Conservation (phyloP, 352 stramenopile genomes). For the Phytophthora kernoviae region DNA sequence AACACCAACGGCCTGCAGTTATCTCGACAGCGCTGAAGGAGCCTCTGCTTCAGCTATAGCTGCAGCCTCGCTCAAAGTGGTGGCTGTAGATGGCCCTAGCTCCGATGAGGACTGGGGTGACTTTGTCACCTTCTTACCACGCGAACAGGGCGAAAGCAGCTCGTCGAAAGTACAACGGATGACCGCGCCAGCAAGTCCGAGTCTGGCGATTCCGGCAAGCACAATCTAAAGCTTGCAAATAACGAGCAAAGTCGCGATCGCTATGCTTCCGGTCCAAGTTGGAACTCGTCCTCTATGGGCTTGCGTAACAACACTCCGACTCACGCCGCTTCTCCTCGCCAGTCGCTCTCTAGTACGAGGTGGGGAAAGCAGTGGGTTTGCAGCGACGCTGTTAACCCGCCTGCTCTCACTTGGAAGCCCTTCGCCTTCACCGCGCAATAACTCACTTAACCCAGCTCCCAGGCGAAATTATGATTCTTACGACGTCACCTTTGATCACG, state of each 20-base stretch:
- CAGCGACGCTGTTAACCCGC: slow-evolving; percentile 12
- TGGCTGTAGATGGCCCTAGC: slow-evolving; percentile 27
- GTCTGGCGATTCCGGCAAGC: slow-evolving; percentile 5
- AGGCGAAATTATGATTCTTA: slow-evolving; percentile 70
- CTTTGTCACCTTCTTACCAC: slow-evolving; percentile 46
- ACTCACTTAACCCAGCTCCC: neutral
- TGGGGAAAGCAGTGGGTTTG: slow-evolving; percentile 25
- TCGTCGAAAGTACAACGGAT: slow-evolving; percentile 1
- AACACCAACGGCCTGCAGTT: slow-evolving; percentile 21
- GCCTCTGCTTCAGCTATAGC: slow-evolving; percentile 24
- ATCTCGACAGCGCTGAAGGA: slow-evolving; percentile 17
- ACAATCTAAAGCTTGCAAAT: slow-evolving; percentile 13
- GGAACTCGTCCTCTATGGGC: slow-evolving; percentile 12
- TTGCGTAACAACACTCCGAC: slow-evolving; percentile 30
- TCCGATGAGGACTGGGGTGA: slow-evolving; percentile 61
- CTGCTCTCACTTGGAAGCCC: slow-evolving; percentile 16
- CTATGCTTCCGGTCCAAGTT: slow-evolving; percentile 10
- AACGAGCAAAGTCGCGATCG: slow-evolving; percentile 10
- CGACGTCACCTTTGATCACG: slow-evolving; percentile 66
- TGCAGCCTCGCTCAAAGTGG: slow-evolving; percentile 44
- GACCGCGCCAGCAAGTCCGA: neutral
- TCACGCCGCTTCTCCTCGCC: slow-evolving; percentile 21
- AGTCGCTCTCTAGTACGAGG: slow-evolving; percentile 8
- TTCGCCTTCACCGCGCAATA: slow-evolving; percentile 14
- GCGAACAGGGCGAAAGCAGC: slow-evolving; percentile 12